These are phyloP conservation scores for Yarrowia divulgata DNA, from an alignment of 805 yeast species.

Conservation along the genomic window DNA sequence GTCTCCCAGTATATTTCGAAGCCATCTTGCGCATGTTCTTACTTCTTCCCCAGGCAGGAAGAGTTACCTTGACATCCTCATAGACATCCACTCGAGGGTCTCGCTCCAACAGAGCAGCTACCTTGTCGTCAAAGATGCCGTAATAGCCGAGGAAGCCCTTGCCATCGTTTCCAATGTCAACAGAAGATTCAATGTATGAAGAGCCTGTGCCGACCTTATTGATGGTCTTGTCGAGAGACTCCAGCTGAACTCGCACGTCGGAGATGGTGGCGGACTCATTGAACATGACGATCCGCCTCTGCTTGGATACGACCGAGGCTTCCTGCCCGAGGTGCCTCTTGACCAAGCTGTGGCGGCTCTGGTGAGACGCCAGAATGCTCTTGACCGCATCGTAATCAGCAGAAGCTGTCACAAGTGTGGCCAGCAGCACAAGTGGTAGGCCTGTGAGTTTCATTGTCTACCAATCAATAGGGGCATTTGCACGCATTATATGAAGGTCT, in stretches of 20 bases:
- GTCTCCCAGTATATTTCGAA: not conserved
- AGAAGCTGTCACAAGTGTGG: slow-evolving; percentile 25
- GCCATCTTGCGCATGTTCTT: slow-evolving; percentile 2
- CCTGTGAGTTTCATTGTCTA: slow-evolving; percentile 22
- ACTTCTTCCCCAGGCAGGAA: slow-evolving; percentile 14
- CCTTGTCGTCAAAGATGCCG: slow-evolving; percentile 16
- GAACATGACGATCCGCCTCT: slow-evolving; percentile 31
- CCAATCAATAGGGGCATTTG: not conserved
- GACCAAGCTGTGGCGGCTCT: slow-evolving; percentile 10
- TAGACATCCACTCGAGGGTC: slow-evolving; percentile 56
- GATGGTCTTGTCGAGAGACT: slow-evolving; percentile 21
- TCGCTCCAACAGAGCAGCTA: not conserved
- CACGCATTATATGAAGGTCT: slow-evolving; percentile 8
- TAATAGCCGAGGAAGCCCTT: slow-evolving; percentile 41
- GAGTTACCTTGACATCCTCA: slow-evolving; percentile 68
- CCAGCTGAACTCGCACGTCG: slow-evolving; percentile 23
- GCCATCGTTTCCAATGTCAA: slow-evolving; percentile 33
- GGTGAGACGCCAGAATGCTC: slow-evolving; percentile 19
- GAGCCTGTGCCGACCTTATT: not conserved
- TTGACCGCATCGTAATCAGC: slow-evolving; percentile 33
- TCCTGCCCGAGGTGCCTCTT: slow-evolving; percentile 22
- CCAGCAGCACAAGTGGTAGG: slow-evolving; percentile 21
- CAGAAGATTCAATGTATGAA: slow-evolving; percentile 28
- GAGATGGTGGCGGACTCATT: slow-evolving; percentile 22
- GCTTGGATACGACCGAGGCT: slow-evolving; percentile 1